Base-by-base conservation (phyloP, 768 basidiomycete genomes). In the Goffeauzyma gilvescens region DNA sequence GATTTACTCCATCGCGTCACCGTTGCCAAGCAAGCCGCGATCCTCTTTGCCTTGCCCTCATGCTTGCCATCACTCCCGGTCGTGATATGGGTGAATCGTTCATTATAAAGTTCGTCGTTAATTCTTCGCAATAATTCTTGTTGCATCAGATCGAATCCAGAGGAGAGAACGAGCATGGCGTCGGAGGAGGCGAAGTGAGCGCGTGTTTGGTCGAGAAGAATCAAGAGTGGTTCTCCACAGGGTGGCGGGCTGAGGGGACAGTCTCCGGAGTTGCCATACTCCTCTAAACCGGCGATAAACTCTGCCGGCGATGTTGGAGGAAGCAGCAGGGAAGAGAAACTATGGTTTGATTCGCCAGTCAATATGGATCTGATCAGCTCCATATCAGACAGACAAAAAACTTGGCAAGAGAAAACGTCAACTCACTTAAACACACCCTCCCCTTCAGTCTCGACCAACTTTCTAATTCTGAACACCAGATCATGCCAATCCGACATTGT, bases 1-100 rank as follows among this genome's bases (percentile, higher is more conserved):
- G 47, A 46, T 32, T 57, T 55, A 53, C 76, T 78, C 83, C 85
- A 86, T 44, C 75, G 67, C 42, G 79, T 75, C 31, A 93, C 65
- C 1, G 74, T 79, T 4, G 86, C 87, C 22, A 95, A 64, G 51
- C 90, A 64, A 5, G 77, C 75, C 12, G 84, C 89, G 12, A 93
- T 62, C 34, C 81, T 67, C 38, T 82, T 72, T 31, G 32, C 41
- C 12, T 23, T 5, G 21, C 32, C 30, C 20, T 22, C 24, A 13
- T 15, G 26, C 17, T 36, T 42, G 6, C 17, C 32, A 14, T 24
- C 37, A 69, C 58, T 22, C 71, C 71, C 40, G 20, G 55, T 61
- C 15, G 47, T 41, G 4, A 55, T 53, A 1, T 49, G 46, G 21
- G 45, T n/a, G 27, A 53, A 50, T 55, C 46, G 52, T 7, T 65